Evolutionary conservation across 1,284 basidiomycete species (phyloP), one percentile per base, ranked within the genome.

Genomic region (Veloboletus limbatus): DNA sequence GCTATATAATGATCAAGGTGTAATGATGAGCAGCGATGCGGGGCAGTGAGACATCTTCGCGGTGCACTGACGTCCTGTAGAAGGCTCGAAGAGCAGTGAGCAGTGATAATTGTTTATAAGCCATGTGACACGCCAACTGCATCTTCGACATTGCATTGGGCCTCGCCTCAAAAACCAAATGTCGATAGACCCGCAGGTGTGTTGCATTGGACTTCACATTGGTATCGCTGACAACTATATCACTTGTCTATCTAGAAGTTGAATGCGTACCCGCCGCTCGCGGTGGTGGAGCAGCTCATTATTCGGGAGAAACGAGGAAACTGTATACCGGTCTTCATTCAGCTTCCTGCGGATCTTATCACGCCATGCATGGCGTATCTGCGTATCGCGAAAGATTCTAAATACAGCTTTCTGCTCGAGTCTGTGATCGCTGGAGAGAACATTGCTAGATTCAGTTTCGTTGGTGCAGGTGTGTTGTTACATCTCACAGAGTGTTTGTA

Each of bases 331-430:
- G 81, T 99, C 54, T 99, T 85, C 69, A 79, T 95, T 48, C 87
- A 95, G 57, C 77, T 99, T 8, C 93, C 97, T 20, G 94, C 94
- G 46, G 97, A 99, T 67, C 82, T 98, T 49, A 78, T 99, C 51
- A 99, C 97, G 11, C 97, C 97, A 66, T 96, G 96, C 60, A 91
- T 94, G 67, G 95, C 97, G 13, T 99, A 98, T 69, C 81, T 99
- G 42, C 86, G 93, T 48, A 81, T 99, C 52, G 86, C 95, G 6
- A 84, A 95, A 61, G 92, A 94, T 55, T 91, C 92, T 4, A 88
- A 88, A 63, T 88, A 96, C 71, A 93, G 89, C 64, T 98, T 97
- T 67, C 70, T 98, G 34, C 76, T 98, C 31, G 94, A 98, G 69
- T 94, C 91, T 43, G 89, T 99, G 35, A 77, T 92, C 18, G 88